Base-by-base conservation (phyloP, 2,329 filamentous ascomycete genomes). In the Penicillium frequentans region DNA sequence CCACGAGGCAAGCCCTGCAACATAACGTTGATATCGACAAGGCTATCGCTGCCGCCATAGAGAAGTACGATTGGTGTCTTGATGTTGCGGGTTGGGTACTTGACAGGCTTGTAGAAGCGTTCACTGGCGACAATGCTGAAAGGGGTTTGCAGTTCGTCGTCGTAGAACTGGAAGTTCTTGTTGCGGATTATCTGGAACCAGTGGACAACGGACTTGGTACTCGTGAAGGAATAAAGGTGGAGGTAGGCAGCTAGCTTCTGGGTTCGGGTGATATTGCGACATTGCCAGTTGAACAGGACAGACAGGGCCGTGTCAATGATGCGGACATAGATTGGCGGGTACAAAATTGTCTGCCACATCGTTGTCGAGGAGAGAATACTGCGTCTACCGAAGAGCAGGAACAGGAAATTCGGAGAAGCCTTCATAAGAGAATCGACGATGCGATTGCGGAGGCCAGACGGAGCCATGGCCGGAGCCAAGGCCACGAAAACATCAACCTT, bases 121-220 rank as follows among this genome's bases (percentile, higher is more conserved):
- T 85, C 87, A 53, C 84, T 84, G 5, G 86, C 86, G 23, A 84
- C 85, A 37, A 93, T 79, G 53, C 86, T 86, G 58, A 96, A 80
- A 0, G 89, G 89, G 27, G 88, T 88, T 56, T 92, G 90, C 1
- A 95, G 84, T 67, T 98, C 93, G 71, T 99, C 95, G 71, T 99
- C 95, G 74, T 93, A 98, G 90, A 99, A 97, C 75, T 99, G 95
- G 74, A 99, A 98, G 26, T 87, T 92, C 68, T 91, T 90, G 68
- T 93, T 97, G 63, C 95, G 89, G 68, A 99, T 99, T 71, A 99
- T 97, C 72, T 99, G 95, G 73, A 99, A 99, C 95, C 95, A 99
- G 72, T 99, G 95, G 0, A 99, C 95, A 9, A 99, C 92, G 21
- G 89, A 93, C 77, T 99, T 99, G 56, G 92, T 96, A 72, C 91